Evolutionary conservation across 768 basidiomycete genomes (phyloP).

Genomic region (Lentinula edodes): DNA sequence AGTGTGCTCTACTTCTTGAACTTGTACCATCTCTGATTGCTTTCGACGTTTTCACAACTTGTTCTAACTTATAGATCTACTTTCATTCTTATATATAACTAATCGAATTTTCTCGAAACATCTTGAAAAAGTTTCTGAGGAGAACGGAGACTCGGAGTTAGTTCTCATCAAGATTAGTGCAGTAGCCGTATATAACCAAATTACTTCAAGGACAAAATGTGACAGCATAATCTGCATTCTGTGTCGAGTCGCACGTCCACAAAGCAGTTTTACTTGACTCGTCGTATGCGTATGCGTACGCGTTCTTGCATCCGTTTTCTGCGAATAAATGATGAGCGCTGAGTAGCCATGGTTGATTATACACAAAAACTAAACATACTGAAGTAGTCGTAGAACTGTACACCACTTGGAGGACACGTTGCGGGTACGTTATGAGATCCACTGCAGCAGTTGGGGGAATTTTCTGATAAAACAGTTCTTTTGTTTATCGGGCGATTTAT

Average conservation of each 20-base stretch:
- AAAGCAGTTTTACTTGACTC: conserved; percentile 39
- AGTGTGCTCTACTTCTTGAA: neutral
- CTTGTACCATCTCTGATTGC: neutral
- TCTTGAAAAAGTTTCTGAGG: no score
- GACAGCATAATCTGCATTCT: conserved; percentile 26
- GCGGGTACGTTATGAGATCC: conserved; percentile 24
- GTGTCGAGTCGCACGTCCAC: conserved; percentile 30
- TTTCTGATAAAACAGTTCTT: conserved; percentile 22
- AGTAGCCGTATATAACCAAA: no score
- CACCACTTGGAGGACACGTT: conserved; percentile 45
- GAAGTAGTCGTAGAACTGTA: conserved; percentile 43
- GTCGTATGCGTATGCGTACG: conserved; percentile 41
- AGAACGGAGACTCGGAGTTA: no score
- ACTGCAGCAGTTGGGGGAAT: conserved; percentile 19
- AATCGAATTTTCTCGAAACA: no score
- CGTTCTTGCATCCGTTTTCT: conserved; percentile 29
- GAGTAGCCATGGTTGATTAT: no score
- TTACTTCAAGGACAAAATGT: conserved; percentile 25
- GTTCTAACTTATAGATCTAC: neutral
- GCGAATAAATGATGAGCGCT: neutral
- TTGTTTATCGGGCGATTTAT: conserved; percentile 13
- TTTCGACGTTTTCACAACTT: neutral
- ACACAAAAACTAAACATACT: conserved; percentile 23
- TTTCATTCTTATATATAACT: neutral
- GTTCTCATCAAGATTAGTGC: no score